phyloP scores from a whole-genome alignment of 1,139 yeast genomes.

The Geotrichum fermentans region DNA sequence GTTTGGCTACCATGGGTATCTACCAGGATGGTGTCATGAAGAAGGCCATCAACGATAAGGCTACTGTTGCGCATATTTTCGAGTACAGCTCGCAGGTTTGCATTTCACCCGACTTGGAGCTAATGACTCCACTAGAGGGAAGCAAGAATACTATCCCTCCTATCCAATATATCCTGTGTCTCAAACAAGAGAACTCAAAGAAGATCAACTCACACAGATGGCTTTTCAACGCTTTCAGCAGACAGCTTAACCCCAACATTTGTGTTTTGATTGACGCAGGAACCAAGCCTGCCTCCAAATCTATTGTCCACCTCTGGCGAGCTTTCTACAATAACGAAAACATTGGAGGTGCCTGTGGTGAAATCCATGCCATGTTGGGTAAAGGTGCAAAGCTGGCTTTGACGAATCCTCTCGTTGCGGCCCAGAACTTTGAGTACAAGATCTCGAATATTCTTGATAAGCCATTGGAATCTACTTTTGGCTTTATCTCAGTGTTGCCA shows the following conservation, averaged over 20 bases:
- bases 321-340: constrained; percentile 79
- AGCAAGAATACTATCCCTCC: constrained; percentile 55
- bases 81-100: constrained; percentile 75
- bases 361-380: constrained; percentile 85
- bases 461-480: constrained; percentile 84
- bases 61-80: constrained; percentile 85
- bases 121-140: constrained; percentile 51
- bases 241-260: constrained; percentile 78
- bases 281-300: constrained; percentile 79
- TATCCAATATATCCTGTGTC: constrained; percentile 81
- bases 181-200: constrained; percentile 84
- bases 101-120: constrained; percentile 48
- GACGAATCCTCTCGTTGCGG: constrained; percentile 80
- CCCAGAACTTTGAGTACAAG: constrained; percentile 89
- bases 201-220: constrained; percentile 95
- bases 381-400: constrained; percentile 42
- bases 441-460: constrained; percentile 88
- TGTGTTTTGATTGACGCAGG: constrained; percentile 88
- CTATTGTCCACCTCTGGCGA: constrained; percentile 82
- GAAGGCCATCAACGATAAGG: constrained; percentile 79
- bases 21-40: constrained; percentile 94
- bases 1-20: constrained; percentile 86
- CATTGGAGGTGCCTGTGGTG: constrained; percentile 95
- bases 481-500: constrained; percentile 82
- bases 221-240: constrained; percentile 92